Base-by-base conservation (phyloP, 495 filamentous ascomycete species). In the Aspergillus avenaceus region DNA sequence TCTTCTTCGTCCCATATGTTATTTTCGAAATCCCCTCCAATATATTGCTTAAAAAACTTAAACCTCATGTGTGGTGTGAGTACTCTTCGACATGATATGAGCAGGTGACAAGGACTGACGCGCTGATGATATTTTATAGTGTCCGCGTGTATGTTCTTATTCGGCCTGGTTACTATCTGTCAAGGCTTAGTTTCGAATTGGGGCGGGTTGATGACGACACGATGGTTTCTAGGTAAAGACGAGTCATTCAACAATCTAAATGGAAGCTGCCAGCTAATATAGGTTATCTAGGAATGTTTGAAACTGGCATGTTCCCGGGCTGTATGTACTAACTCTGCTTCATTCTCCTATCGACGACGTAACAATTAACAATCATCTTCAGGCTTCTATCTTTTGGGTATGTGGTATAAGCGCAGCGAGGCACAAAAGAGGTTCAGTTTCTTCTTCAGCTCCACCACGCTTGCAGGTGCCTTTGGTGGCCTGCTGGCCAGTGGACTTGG, bases 1-100 rank as follows among this genome's bases (percentile, higher is more conserved):
- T 95, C n/a, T 96, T 97, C 77, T 98, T 96, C 70, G 83, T 97
- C 0, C 91, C 92, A 0, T 97, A 96, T 62, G 79, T 95, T 53
- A 54, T 92, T 40, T 85, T 85, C 56, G 91, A 83, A 64, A 93
- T 97, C 43, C 93, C 92, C 2, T 90, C 86, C 42, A 97, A 97
- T 60, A 81, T 96, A 45, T 60, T 95, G 14, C 71, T 97, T 22
- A 95, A 95, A 66, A 82, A 80, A 51, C 73, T 95, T 52, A 85
- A 80, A 49, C 91, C 92, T 2, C 82, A 85, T 52, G 71, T 93
- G 40, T 97, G 91, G 91, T 73, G 79, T 81, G 65, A 48, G 63
- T 62, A 26, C 31, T n/a, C n/a, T n/a, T n/a, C n/a, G n/a, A n/a
- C n/a, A 32, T 32, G 9, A 32, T 6, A 5, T 32, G 29, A n/a